Conservation (phyloP, 441 rosid species). For the Biscutella laevigata region DNA sequence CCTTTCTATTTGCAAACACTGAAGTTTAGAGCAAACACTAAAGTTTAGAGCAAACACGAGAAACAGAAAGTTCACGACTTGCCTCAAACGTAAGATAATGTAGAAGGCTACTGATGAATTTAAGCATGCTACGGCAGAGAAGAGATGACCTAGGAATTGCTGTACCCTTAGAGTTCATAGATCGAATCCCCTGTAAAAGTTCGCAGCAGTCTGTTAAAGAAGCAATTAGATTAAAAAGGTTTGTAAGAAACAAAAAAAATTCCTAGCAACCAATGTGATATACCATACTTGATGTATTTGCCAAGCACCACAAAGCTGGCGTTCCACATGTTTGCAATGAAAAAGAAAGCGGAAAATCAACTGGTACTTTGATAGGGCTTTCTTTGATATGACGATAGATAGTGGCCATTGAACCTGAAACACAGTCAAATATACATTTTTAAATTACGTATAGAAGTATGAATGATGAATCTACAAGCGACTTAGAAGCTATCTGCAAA, state of each 20-base stretch:
- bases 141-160: constrained; percentile 81
- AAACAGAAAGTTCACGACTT: constrained; percentile 29
- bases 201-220: constrained; percentile 22
- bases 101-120: constrained; percentile 83
- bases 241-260: neutral
- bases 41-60: neutral
- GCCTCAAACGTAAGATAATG: constrained; percentile 97
- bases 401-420: constrained; percentile 93
- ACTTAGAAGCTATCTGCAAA: neutral
- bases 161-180: constrained; percentile 62
- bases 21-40: neutral
- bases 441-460: neutral
- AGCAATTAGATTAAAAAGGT: constrained; percentile 4
- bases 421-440: neutral
- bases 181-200: constrained; percentile 64
- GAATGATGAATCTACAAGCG: neutral
- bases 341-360: constrained; percentile 86
- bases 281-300: constrained; percentile 87
- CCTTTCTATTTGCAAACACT: neutral
- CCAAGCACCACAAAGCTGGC: constrained; percentile 96
- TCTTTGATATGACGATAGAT: constrained; percentile 86
- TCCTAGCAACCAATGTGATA: neutral
- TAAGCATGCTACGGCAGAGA: constrained; percentile 96
- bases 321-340: constrained; percentile 91
- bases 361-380: constrained; percentile 82